phyloP scores from a whole-genome alignment of 176 grass and related monocot species.

The Carex myosuroides region DNA sequence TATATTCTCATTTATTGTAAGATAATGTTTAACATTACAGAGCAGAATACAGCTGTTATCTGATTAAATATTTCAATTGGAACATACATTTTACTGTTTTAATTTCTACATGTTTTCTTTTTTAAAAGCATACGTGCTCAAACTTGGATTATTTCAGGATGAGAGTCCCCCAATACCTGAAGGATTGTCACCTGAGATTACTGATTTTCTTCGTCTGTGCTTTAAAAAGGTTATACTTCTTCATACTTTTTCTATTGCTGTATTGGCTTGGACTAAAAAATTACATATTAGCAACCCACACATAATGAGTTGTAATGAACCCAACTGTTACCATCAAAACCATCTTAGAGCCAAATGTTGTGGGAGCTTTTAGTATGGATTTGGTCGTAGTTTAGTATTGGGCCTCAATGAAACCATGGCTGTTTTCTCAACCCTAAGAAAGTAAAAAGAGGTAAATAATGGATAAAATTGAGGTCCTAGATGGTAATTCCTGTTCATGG shows the following conservation, averaged over 20 bases:
- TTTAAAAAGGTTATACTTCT: conserved; percentile 68
- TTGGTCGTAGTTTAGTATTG: neutral
- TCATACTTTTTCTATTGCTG: neutral
- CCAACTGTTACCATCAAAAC: neutral
- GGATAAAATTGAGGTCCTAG: neutral
- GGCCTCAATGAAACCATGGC: neutral
- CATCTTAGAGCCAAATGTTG: neutral
- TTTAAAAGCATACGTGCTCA: neutral
- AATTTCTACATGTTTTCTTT: neutral
- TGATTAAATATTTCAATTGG: neutral
- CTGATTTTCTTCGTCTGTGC: conserved; percentile 95
- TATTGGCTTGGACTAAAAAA: conserved; percentile 5
- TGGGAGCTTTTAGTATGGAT: neutral
- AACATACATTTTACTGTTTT: neutral
- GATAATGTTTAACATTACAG: neutral
- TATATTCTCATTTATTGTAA: neutral
- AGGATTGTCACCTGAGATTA: conserved; percentile 84
- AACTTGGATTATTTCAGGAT: conserved; percentile 48
- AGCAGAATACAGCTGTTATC: neutral
- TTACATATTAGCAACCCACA: neutral
- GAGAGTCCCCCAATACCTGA: conserved; percentile 95
- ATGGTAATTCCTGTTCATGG: neutral
- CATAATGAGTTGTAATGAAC: neutral
- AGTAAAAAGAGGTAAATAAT: neutral
- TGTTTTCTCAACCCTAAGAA: neutral